Evolutionary conservation across 257 asterid genomes (phyloP), one percentile per base, ranked within the genome.

Genomic region (Rauvolfia tetraphylla): DNA sequence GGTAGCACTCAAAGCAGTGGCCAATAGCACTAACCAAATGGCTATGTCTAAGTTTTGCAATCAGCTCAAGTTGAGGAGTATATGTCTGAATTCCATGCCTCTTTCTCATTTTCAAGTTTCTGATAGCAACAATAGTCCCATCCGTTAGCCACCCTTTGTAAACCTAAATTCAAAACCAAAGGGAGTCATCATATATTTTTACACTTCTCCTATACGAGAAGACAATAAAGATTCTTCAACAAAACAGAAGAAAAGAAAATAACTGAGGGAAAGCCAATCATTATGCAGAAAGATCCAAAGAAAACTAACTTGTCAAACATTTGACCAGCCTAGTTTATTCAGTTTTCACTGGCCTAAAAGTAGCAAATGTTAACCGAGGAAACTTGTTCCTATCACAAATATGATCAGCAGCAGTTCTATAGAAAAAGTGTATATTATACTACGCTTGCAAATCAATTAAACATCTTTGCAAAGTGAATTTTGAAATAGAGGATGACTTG

Each of bases 11-110:
- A 29, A 91, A 89, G 86, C 94, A 92, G 83, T 93, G 97, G 74
- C 98, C 98, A 18, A 93, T 79, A 18, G 96, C 86, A 72, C 92
- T 92, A 67, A 89, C 97, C 51, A 93, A 80, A 77, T 93, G 89
- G 81, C 79, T 77, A 72, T 89, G 96, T 62, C 98, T 82, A 44
- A 93, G 92, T 79, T 89, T 90, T 2, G 93, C 74, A 56, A 89
- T 74, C 78, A 86, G 76, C 89, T 92, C 96, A 11, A 90, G 87
- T 46, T 93, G 97, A 72, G 88, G 91, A 53, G 94, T 92, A 76
- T 89, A 92, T 41, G 83, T 79, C 68, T 89, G 96, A 73, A 79
- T 76, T 59, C 83, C 62, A 23, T 84, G 88, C 74, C 83, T 86
- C 86, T 79, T 85, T 76, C 76, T 90, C 88, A 84, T 79, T 81